Evolutionary conservation across 805 yeast genomes (phyloP).

Genomic region (Metschnikowia corniflorae): DNA sequence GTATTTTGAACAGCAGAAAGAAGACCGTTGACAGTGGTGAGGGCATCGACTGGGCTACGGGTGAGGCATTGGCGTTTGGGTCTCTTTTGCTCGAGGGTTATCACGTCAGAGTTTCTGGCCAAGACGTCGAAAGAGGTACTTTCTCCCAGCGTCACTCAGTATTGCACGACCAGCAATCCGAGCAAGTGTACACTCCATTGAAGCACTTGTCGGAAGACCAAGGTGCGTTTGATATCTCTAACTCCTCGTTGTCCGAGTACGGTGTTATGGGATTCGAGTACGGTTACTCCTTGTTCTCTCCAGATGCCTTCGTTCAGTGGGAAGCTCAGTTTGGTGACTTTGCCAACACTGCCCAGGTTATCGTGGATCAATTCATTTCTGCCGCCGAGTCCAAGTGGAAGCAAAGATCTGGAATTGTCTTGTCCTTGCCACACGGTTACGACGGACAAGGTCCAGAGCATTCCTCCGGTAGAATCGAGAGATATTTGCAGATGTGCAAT

Average conservation of each 20-base stretch:
- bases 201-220: slow-evolving; percentile 74
- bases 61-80: slow-evolving; percentile 98
- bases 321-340: slow-evolving; percentile 99
- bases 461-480: slow-evolving; percentile 95
- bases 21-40: slow-evolving; percentile 85
- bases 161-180: slow-evolving; percentile 90
- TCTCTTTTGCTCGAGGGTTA: slow-evolving; percentile 88
- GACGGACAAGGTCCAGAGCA: slow-evolving; percentile 99
- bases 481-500: slow-evolving; percentile 92
- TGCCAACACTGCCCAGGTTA: slow-evolving; percentile 98
- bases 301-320: slow-evolving; percentile 97
- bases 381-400: slow-evolving; percentile 98
- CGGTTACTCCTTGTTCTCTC: slow-evolving; percentile 96
- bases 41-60: slow-evolving; percentile 98
- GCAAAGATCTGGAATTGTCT: slow-evolving; percentile 94
- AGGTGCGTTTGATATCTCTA: slow-evolving; percentile 82
- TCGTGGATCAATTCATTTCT: slow-evolving; percentile 92
- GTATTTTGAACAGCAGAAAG: slow-evolving; percentile 84
- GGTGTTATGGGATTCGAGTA: slow-evolving; percentile 99
- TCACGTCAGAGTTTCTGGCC: slow-evolving; percentile 97
- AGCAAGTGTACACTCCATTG: slow-evolving; percentile 80
- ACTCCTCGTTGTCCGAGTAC: slow-evolving; percentile 95
- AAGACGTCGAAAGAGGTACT: slow-evolving; percentile 99
- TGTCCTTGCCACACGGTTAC: slow-evolving; percentile 97
- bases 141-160: slow-evolving; percentile 99